Base-by-base conservation (phyloP, 2,329 filamentous ascomycete species). In the Phyllosticta citriasiana region DNA sequence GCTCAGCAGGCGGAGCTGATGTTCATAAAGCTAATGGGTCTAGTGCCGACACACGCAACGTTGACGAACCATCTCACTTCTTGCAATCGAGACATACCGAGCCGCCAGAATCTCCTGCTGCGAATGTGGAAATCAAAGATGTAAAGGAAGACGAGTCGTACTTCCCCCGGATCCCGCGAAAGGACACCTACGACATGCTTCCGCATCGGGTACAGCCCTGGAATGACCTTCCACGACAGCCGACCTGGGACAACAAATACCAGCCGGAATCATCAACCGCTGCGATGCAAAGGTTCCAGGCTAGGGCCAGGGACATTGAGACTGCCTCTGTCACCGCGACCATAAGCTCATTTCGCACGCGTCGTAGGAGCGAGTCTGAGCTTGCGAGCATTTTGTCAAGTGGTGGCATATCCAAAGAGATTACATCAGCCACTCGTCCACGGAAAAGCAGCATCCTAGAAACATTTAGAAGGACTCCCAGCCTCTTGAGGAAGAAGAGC, bases 291-390 rank as follows among this genome's bases (percentile, higher is more conserved):
- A 75, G 77, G 51, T 84, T 79, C 65, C 69, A 75, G 33, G 72
- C 75, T 64, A 76, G 78, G 56, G 78, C 78, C 3, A 77, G 75
- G 53, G 80, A 83, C 59, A 72, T 80, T 16, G 82, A 84, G 57
- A 78, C 77, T 8, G 75, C 78, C 53, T 84, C 82, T 14, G 76
- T 81, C 55, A 81, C 84, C 14, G 87, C 87, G 19, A 90, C 87
- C 0, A 85, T 87, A 79, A 87, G 87, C 16, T 90, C 87, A 1
- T 80, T 84, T 6, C 55, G 22, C 19, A 24, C 25, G 14, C 82
- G 86, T 52, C 81, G 82, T 62, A 87, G 71, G 10, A 75, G 86
- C 70, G 77, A 88, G 56, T 84, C 86, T 4, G 85, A 88, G 61
- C 74, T 84, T 27, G 84, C 87, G 47, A 83, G 80, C 19, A 75